Conservation (phyloP, 176 grass and related monocot genomes). For the Bonia amplexicaulis region DNA sequence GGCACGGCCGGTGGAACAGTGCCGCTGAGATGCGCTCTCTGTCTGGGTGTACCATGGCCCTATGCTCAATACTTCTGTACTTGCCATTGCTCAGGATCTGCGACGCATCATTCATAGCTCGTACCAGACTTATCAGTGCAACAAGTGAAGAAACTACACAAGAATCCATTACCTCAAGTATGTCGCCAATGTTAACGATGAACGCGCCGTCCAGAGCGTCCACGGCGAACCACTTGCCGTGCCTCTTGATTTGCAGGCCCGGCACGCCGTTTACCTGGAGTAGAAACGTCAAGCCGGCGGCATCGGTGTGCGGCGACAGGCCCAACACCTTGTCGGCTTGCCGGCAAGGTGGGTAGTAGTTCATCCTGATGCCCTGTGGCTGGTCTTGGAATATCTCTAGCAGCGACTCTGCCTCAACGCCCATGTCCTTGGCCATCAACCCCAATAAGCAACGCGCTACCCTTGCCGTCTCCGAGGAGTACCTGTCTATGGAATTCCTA, state of each 20-base stretch:
- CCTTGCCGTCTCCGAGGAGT: constrained; percentile 18
- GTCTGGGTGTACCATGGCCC: no score
- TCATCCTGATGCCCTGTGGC: constrained; percentile 41
- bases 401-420: constrained; percentile 18
- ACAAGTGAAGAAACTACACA: neutral
- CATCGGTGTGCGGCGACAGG: constrained; percentile 44
- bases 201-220: constrained; percentile 31
- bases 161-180: constrained; percentile 43
- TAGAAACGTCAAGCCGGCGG: constrained; percentile 8
- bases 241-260: constrained; percentile 43
- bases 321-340: constrained; percentile 37
- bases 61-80: constrained; percentile 24
- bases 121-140: neutral
- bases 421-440: constrained; percentile 30
- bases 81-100: constrained; percentile 33
- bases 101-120: neutral
- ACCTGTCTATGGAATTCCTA: constrained; percentile 30
- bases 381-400: neutral
- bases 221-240: constrained; percentile 46
- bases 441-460: constrained; percentile 18
- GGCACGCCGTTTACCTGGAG: constrained; percentile 26
- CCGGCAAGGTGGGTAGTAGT: constrained; percentile 46
- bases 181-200: constrained; percentile 42
- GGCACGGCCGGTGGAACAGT: neutral
- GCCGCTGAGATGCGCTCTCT: no score